Base-by-base conservation (phyloP, 176 grass and related monocot species). In the Carex cristatella region DNA sequence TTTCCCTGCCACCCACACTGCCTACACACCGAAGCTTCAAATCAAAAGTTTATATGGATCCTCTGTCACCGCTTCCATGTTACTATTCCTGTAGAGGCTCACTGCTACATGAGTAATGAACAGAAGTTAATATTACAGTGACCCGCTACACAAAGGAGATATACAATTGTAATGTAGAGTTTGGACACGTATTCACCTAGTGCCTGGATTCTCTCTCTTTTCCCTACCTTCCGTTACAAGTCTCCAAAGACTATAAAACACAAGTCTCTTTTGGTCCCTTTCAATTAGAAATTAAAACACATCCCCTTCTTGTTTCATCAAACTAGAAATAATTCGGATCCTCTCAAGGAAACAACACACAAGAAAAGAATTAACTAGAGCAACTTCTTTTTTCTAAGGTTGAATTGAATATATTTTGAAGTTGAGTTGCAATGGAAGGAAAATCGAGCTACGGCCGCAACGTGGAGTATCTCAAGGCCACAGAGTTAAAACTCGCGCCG, bases 401-500 rank as follows among this genome's bases (percentile, higher is more conserved):
- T 84, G 18, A 6, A 60, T 37, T 23, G 23, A 23, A 37, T 37
- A 37, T 61, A 59, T 14, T 58, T 64, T 77, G 49, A 16, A 60
- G 49, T 62, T 85, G 12, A 60, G 19, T 67, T 9, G 3, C 74
- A 84, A 84, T 84, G 81, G 71, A 88, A 84, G 61, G 49, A 37
- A 53, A 76, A 74, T 69, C 79, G 2, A 48, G 42, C 78, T 73
- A 57, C 23, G 12, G 38, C 0, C 8, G n/a, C 19, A 74, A 85
- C 58, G 14, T 85, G 16, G 83, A 89, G 1, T 83, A 85, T 70
- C 76, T 89, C 76, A 85, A 81, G 63, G 87, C 83, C 0, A 89
- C 87, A 2, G 87, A 89, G 75, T 69, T 89, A 10, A 89, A 67
- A 13, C 75, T 89, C 10, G 83, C 63, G 13, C 73, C 61, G 0